Conservation (phyloP, 108 stramenopile genomes). For the Aurantiochytrium sp. region DNA sequence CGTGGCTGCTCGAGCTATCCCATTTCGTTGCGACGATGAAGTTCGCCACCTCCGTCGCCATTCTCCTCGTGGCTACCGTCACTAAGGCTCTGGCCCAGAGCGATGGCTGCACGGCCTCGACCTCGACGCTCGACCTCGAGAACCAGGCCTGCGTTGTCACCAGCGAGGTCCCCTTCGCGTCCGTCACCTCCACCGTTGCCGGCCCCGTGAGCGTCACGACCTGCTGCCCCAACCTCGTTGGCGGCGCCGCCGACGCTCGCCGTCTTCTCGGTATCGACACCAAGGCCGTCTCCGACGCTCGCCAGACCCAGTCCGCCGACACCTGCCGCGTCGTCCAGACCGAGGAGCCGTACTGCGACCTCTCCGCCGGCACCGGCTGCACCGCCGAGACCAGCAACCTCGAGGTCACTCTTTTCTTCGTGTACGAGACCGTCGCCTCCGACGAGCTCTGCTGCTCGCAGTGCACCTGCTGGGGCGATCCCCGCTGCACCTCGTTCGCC, state of each 20-base stretch:
- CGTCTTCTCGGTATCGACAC: not conserved
- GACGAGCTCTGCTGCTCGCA: not conserved
- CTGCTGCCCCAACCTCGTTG: not conserved
- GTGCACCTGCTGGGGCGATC: slow-evolving; percentile 12
- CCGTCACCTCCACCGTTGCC: not conserved
- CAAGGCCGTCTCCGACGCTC: not conserved
- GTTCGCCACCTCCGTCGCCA: not conserved
- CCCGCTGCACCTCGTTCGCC: not conserved
- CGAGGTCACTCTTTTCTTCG: not conserved
- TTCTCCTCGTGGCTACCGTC: not conserved
- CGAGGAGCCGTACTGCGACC: not conserved
- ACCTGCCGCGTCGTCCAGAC: not conserved
- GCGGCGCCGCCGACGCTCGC: not conserved
- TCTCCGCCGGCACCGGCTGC: not conserved
- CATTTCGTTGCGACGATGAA: too few relatives aligned
- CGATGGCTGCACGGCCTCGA: not conserved
- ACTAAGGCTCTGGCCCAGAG: not conserved
- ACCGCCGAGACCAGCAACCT: not conserved
- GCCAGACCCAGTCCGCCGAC: not conserved
- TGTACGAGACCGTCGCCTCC: not conserved
- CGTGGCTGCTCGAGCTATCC: too few relatives aligned
- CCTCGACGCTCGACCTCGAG: not conserved
- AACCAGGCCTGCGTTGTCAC: not conserved
- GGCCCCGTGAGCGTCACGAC: not conserved
- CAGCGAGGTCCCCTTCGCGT: not conserved